phyloP scores from a whole-genome alignment of 495 filamentous ascomycete species.

The Cenococcum geophilum region DNA sequence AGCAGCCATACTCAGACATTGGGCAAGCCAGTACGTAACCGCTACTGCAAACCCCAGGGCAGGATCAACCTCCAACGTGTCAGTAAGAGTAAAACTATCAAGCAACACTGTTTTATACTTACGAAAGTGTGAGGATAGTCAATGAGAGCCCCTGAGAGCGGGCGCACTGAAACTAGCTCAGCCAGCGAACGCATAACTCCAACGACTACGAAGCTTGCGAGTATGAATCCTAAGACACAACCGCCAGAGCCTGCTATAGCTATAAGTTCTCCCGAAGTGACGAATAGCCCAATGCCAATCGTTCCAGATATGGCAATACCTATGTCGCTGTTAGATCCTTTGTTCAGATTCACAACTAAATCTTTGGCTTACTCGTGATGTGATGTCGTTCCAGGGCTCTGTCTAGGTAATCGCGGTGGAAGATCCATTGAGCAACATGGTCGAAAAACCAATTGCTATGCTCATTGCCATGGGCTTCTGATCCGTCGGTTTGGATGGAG shows the following conservation, averaged over 20 bases:
- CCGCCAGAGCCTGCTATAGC: conserved; percentile 2
- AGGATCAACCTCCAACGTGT: not conserved
- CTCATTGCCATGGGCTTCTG: not conserved
- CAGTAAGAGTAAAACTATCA: not conserved
- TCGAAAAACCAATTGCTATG: not conserved
- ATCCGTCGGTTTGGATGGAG: not conserved
- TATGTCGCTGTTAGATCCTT: not conserved
- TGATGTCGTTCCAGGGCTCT: conserved; percentile 4
- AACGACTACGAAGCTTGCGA: conserved; percentile 1
- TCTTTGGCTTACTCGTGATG: not conserved
- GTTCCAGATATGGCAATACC: conserved; percentile 1
- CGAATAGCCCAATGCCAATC: conserved; percentile 1
- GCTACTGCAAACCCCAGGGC: not conserved
- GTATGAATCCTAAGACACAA: not conserved
- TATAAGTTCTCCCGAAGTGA: conserved; percentile 5
- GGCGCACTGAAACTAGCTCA: not conserved
- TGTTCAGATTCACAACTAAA: not conserved
- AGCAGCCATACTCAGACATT: conserved; percentile 36
- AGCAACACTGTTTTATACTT: not conserved
- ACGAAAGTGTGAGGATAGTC: conserved; percentile 8
- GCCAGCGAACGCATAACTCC: not conserved
- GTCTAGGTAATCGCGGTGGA: not conserved
- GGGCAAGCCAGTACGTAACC: conserved; percentile 20
- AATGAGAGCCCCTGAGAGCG: conserved; percentile 3
- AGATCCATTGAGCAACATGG: not conserved